Conservation (phyloP, 2,329 filamentous ascomycete genomes). For the Zalaria sp. region DNA sequence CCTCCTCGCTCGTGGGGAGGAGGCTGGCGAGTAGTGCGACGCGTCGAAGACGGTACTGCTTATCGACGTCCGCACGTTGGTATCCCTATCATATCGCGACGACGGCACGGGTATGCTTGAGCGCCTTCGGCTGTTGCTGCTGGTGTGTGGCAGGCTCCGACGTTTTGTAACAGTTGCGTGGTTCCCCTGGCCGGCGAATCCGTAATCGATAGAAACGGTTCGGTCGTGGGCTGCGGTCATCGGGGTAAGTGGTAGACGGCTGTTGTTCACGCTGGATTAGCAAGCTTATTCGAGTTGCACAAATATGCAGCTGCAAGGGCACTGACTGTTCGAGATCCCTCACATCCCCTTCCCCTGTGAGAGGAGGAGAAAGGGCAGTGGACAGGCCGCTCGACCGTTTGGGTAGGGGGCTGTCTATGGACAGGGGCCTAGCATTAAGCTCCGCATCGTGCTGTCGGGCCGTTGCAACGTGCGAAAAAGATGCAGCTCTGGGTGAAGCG, state of each 20-base stretch:
- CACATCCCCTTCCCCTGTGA: constrained; percentile 13
- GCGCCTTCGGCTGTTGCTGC: background rate
- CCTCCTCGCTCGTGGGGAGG: constrained; percentile 4
- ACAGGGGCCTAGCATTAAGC: constrained; percentile 16
- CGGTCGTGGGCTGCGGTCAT: background rate
- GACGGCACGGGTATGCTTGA: constrained; percentile 6
- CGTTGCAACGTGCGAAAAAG: constrained; percentile 29
- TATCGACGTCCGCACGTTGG: constrained; percentile 1
- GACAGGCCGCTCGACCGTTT: constrained; percentile 13
- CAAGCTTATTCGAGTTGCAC: background rate
- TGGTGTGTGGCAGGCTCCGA: background rate
- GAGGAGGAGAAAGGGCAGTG: constrained; percentile 17
- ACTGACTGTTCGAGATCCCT: constrained; percentile 6
- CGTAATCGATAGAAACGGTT: constrained; percentile 1
- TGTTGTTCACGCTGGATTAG: constrained; percentile 3
- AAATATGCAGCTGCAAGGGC: background rate
- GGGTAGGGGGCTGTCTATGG: constrained; percentile 17
- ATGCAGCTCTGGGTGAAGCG: constrained; percentile 31
- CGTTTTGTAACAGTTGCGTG: background rate
- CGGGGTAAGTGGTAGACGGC: constrained; percentile 1
- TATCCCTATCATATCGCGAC: constrained; percentile 7
- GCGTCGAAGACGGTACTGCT: background rate
- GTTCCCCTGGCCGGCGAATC: background rate
- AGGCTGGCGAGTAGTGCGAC: constrained; percentile 1
- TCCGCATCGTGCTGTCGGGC: constrained; percentile 11